Conservation (phyloP, 2,329 filamentous ascomycete species). For the Endocalyx cinctus region DNA sequence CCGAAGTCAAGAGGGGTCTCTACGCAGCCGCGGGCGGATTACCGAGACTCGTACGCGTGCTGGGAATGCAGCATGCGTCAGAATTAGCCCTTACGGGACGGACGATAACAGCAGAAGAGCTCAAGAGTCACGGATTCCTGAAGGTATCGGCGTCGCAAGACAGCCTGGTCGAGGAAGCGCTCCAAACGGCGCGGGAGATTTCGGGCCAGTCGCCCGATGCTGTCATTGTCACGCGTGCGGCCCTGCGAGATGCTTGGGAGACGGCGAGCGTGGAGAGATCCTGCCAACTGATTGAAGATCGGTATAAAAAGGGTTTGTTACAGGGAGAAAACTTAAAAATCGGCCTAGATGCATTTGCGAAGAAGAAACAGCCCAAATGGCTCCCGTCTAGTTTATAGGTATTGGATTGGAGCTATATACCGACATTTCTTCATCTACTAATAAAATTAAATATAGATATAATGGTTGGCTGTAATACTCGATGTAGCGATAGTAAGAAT, state of each 20-base stretch:
- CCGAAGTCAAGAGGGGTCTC: conserved; percentile 19
- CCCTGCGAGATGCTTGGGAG: conserved; percentile 21
- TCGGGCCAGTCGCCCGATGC: conserved; percentile 21
- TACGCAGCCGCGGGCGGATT: conserved; percentile 20
- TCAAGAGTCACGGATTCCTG: conserved; percentile 19
- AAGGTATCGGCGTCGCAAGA: conserved; percentile 20
- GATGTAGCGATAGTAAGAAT: too few relatives aligned
- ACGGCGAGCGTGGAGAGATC: conserved; percentile 21
- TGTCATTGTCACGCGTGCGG: conserved; percentile 21
- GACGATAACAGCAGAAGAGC: conserved; percentile 19
- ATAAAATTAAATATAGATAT: too few relatives aligned
- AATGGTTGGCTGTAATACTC: too few relatives aligned
- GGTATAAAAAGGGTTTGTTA: conserved; percentile 25
- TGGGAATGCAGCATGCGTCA: conserved; percentile 19
- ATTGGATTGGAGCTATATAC: too few relatives aligned
- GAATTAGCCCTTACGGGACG: conserved; percentile 21
- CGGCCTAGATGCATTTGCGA: conserved; percentile 23
- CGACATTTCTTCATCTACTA: too few relatives aligned
- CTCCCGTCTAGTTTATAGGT: too few relatives aligned
- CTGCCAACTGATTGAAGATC: conserved; percentile 22
- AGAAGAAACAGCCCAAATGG: conserved; percentile 25
- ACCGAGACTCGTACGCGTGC: conserved; percentile 17
- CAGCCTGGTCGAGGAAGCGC: conserved; percentile 66
- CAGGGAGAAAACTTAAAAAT: conserved; percentile 25
- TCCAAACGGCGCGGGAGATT: conserved; percentile 65